Conservation (phyloP, 768 basidiomycete species). For the Nidularia pulvinata region DNA sequence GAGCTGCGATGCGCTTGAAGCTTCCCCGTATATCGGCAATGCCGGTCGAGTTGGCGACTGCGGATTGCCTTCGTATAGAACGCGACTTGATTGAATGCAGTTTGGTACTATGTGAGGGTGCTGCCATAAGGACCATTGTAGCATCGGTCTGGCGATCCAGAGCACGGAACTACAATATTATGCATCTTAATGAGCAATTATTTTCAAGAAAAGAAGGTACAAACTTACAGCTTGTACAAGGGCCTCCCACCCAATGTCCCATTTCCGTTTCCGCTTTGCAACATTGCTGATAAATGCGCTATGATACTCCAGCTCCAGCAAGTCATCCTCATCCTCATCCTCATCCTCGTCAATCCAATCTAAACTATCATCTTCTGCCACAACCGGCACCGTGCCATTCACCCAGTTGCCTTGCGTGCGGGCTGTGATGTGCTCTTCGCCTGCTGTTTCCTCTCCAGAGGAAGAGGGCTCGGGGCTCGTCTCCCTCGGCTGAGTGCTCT, state of each 20-base stretch:
- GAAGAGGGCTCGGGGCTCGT: slow-evolving; percentile 79
- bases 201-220: neutral
- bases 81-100: slow-evolving; percentile 66
- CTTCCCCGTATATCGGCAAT: slow-evolving; percentile 52
- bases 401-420: slow-evolving; percentile 37
- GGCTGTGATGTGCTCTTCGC: slow-evolving; percentile 47
- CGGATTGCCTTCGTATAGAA: slow-evolving; percentile 59
- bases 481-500: slow-evolving; percentile 82
- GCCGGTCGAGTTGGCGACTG: slow-evolving; percentile 41
- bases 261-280: slow-evolving; percentile 68
- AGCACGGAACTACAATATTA: slow-evolving; percentile 59
- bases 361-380: slow-evolving; percentile 38
- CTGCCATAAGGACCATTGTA: slow-evolving; percentile 72
- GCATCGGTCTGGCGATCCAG: slow-evolving; percentile 82
- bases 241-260: slow-evolving; percentile 78
- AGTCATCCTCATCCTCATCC: slow-evolving; percentile 67
- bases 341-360: slow-evolving; percentile 80
- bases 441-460: slow-evolving; percentile 79
- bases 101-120: slow-evolving; percentile 73
- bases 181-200: neutral
- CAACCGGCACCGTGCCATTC: slow-evolving; percentile 14
- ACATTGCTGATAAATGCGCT: slow-evolving; percentile 65
- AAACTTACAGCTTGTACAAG: slow-evolving; percentile 66
- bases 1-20: slow-evolving; percentile 60
- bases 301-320: slow-evolving; percentile 78